Conservation (phyloP, 495 filamentous ascomycete genomes). For the Clohesyomyces aquaticus region DNA sequence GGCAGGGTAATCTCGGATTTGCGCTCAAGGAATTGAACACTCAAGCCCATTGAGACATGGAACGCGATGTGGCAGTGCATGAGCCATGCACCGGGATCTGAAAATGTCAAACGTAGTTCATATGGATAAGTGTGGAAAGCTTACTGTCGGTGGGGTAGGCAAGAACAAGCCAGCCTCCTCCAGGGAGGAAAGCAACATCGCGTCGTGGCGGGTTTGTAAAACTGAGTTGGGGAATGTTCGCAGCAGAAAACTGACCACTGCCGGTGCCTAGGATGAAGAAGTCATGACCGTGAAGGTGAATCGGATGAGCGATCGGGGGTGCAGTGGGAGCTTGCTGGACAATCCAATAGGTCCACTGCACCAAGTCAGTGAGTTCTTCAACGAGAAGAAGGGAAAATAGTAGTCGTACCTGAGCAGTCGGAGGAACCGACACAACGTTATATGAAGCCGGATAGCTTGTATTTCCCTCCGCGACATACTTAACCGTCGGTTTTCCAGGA, state of each 20-base stretch:
- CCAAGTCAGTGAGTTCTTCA: neutral
- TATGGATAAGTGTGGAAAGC: neutral
- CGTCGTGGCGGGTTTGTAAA: slow-evolving; percentile 44
- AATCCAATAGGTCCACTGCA: slow-evolving; percentile 48
- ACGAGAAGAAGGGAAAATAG: neutral
- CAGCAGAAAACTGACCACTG: slow-evolving; percentile 30
- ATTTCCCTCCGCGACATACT: slow-evolving; percentile 43
- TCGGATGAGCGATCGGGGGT: slow-evolving; percentile 43
- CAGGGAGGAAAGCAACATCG: slow-evolving; percentile 41
- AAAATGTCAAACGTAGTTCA: neutral
- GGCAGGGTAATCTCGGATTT: slow-evolving; percentile 26
- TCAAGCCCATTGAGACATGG: slow-evolving; percentile 43
- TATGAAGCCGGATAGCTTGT: slow-evolving; percentile 38
- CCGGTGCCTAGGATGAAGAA: slow-evolving; percentile 41
- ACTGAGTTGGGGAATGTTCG: slow-evolving; percentile 22
- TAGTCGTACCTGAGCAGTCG: slow-evolving; percentile 12
- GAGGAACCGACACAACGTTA: slow-evolving; percentile 43
- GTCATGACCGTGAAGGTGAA: slow-evolving; percentile 49
- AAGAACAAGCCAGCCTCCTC: slow-evolving; percentile 42
- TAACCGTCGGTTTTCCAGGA: slow-evolving; percentile 44
- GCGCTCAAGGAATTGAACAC: slow-evolving; percentile 44
- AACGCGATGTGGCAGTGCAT: slow-evolving; percentile 48
- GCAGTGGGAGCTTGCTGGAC: slow-evolving; percentile 42
- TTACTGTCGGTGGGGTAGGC: slow-evolving; percentile 38
- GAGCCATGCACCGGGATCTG: slow-evolving; percentile 41